Percentiles rank a stretch among this genome's conserved stretches.
Evolutionary conservation across 768 basidiomycete genomes (phyloP).

Genomic region (Favolaschia claudopus): DNA sequence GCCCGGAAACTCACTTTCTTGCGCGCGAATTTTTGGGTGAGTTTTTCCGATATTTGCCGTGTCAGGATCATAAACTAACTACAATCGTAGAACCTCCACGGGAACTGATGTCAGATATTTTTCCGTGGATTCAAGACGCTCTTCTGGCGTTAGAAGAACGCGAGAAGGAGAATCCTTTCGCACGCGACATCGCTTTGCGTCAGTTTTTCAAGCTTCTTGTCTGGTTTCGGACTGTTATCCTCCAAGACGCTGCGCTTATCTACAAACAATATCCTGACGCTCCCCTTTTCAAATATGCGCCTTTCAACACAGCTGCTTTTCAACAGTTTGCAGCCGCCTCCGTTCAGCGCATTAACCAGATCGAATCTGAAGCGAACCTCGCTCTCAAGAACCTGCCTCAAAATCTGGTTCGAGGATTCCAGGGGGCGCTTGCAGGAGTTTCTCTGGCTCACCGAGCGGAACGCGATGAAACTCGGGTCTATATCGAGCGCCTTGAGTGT

Average conservation of each 20-base stretch:
- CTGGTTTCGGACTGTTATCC: constrained; percentile 32
- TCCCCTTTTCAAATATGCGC: constrained; percentile 32
- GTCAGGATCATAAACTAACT: background rate
- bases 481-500: too few species aligned
- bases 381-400: constrained; percentile 35
- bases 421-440: too few species aligned
- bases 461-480: too few species aligned
- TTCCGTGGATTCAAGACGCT: constrained; percentile 37
- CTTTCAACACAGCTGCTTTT: constrained; percentile 35
- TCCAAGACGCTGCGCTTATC: constrained; percentile 43
- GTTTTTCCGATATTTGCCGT: constrained; percentile 5
- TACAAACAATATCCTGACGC: constrained; percentile 25
- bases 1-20: constrained; percentile 35
- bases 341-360: constrained; percentile 10
- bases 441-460: too few species aligned
- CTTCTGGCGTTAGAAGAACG: background rate
- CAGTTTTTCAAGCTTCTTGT: constrained; percentile 34
- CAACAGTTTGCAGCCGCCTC: constrained; percentile 22
- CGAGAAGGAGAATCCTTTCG: constrained; percentile 11
- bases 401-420: too few species aligned
- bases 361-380: constrained; percentile 15
- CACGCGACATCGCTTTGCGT: constrained; percentile 32
- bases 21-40: constrained; percentile 29
- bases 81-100: constrained; percentile 28
- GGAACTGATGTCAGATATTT: constrained; percentile 23